These are phyloP conservation scores for Musa schizocarpa DNA, from an alignment of 176 grass and related monocot species.

Conservation along the genomic window DNA sequence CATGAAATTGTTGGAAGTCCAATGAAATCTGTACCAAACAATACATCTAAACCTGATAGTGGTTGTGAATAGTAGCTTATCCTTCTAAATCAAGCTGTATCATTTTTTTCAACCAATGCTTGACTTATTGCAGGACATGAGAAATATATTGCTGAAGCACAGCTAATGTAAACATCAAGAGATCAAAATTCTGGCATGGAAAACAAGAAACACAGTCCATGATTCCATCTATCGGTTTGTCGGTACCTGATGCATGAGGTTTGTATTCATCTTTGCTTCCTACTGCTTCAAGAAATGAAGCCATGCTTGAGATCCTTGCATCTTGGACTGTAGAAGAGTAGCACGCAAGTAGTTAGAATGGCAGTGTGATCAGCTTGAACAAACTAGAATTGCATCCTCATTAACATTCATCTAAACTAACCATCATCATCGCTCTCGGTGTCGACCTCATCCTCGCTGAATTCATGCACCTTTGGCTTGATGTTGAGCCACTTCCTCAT, in stretches of 20 bases:
- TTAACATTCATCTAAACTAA: conserved; percentile 1
- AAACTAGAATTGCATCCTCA: background rate
- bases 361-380: background rate
- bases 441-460: conserved; percentile 67
- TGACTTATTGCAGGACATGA: too few species aligned
- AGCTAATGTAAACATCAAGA: background rate
- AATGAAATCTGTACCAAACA: too few species aligned
- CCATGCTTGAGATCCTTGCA: conserved; percentile 21
- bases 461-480: conserved; percentile 57
- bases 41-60: too few species aligned
- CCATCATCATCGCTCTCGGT: conserved; percentile 45
- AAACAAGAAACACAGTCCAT: too few species aligned
- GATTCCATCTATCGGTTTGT: background rate
- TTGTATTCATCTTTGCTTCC: conserved; percentile 1
- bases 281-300: conserved; percentile 24
- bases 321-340: conserved; percentile 21
- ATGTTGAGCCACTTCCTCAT: conserved; percentile 74
- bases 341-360: background rate
- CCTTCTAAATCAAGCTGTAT: too few species aligned
- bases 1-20: too few species aligned
- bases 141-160: too few species aligned
- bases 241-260: conserved; percentile 21
- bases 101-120: too few species aligned
- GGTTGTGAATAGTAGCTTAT: too few species aligned
- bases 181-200: background rate